Percentiles rank a stretch among this genome's conserved stretches.
Conservation (phyloP, 352 stramenopile species). For the Globisporangium nunn region DNA sequence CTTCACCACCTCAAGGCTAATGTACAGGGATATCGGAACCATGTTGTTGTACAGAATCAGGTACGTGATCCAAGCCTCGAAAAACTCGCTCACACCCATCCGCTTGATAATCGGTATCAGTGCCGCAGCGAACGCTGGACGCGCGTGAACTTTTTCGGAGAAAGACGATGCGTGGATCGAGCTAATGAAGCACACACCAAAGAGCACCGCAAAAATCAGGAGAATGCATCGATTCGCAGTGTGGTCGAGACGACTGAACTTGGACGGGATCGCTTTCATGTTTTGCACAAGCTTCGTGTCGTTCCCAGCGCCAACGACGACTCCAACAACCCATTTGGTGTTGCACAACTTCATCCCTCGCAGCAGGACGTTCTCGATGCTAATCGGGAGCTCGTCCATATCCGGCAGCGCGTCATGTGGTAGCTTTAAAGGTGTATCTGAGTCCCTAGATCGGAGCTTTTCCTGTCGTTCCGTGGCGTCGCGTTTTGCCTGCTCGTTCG, state of each 20-base stretch:
- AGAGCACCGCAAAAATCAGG: slow-evolving; percentile 77
- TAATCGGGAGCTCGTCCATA: slow-evolving; percentile 59
- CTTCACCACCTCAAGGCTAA: slow-evolving; percentile 95
- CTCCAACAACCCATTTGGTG: slow-evolving; percentile 72
- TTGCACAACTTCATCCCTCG: slow-evolving; percentile 83
- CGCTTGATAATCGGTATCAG: slow-evolving; percentile 23
- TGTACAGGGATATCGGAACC: slow-evolving; percentile 97
- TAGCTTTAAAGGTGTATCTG: background rate
- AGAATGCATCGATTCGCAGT: slow-evolving; percentile 80
- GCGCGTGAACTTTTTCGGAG: slow-evolving; percentile 26
- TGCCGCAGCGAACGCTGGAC: slow-evolving; percentile 9
- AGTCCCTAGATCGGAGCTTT: slow-evolving; percentile 2
- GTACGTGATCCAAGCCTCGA: slow-evolving; percentile 71
- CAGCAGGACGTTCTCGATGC: slow-evolving; percentile 72
- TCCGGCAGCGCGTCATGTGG: slow-evolving; percentile 9
- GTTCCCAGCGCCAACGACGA: slow-evolving; percentile 72
- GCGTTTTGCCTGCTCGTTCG: slow-evolving; percentile 19
- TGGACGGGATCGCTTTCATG: slow-evolving; percentile 82
- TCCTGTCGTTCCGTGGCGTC: slow-evolving; percentile 4
- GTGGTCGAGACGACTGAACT: slow-evolving; percentile 75
- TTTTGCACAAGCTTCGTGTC: slow-evolving; percentile 83
- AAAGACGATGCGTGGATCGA: slow-evolving; percentile 51
- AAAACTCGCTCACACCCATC: slow-evolving; percentile 30
- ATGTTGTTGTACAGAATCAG: slow-evolving; percentile 88
- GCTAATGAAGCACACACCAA: slow-evolving; percentile 60